Evolutionary conservation across 352 stramenopile species (phyloP).

Genomic region (Plasmopara halstedii): DNA sequence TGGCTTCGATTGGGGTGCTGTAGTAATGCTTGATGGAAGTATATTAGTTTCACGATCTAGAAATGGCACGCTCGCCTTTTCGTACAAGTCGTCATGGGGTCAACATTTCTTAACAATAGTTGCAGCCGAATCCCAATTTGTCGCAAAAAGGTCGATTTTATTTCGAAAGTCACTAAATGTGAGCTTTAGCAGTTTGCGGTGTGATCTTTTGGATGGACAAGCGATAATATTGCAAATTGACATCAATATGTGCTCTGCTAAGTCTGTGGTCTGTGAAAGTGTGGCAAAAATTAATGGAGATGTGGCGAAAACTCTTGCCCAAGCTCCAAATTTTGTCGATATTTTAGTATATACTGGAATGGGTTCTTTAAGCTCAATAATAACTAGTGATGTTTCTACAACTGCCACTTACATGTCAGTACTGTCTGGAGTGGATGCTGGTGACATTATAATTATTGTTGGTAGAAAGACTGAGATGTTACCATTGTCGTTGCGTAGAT

Average conservation of each 20-base stretch:
- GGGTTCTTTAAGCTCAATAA: background rate
- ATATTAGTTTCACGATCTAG: constrained; percentile 20
- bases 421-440: constrained; percentile 3
- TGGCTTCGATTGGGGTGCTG: constrained; percentile 38
- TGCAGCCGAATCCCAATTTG: constrained; percentile 39
- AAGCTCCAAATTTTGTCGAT: constrained; percentile 11
- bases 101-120: constrained; percentile 34
- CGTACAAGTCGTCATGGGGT: constrained; percentile 23
- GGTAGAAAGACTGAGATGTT: constrained; percentile 2
- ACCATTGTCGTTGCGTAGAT: constrained; percentile 7
- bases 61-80: constrained; percentile 29
- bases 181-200: constrained; percentile 31
- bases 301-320: constrained; percentile 2
- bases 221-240: constrained; percentile 30
- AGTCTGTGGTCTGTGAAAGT: constrained; percentile 10
- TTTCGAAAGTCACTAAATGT: constrained; percentile 26
- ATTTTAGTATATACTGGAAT: constrained; percentile 15
- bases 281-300: constrained; percentile 9
- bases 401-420: constrained; percentile 9
- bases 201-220: constrained; percentile 39
- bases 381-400: constrained; percentile 1
- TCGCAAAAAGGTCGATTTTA: constrained; percentile 27
- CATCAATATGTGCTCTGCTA: constrained; percentile 18
- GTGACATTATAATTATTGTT: constrained; percentile 12
- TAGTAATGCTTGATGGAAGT: constrained; percentile 28